These are phyloP conservation scores for Posidonia oceanica DNA, from an alignment of 116 monocot species.

Conservation along the genomic window DNA sequence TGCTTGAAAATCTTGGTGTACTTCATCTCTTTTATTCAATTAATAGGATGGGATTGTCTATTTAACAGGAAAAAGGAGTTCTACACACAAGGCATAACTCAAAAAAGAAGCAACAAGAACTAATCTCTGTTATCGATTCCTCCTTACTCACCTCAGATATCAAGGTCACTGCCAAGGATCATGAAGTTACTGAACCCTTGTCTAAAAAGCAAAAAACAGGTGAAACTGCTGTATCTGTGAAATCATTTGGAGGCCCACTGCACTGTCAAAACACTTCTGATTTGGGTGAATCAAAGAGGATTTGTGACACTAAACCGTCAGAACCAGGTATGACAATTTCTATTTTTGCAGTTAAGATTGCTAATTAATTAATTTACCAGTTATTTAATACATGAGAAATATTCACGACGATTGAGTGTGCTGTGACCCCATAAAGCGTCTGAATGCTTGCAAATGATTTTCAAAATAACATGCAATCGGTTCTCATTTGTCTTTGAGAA, in stretches of 20 bases:
- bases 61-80: constrained; percentile 47
- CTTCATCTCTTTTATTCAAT: too few species aligned
- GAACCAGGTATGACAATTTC: constrained; percentile 4
- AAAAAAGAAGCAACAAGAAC: constrained; percentile 17
- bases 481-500: too few species aligned
- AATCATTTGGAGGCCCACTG: background rate
- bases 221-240: background rate
- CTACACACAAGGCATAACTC: constrained; percentile 25
- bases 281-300: background rate
- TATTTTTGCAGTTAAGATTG: background rate
- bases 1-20: too few species aligned
- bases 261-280: background rate
- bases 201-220: constrained; percentile 6
- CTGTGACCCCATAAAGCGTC: too few species aligned
- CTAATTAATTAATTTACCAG: too few species aligned
- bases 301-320: background rate
- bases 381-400: background rate
- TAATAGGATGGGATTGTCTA: background rate
- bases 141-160: too few species aligned
- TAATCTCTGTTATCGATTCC: background rate
- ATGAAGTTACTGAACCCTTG: background rate
- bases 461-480: too few species aligned
- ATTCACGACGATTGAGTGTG: too few species aligned
- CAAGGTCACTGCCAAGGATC: background rate
- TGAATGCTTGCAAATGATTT: too few species aligned